phyloP scores from a whole-genome alignment of 1,284 basidiomycete genomes.

The Ustilago trichophora region DNA sequence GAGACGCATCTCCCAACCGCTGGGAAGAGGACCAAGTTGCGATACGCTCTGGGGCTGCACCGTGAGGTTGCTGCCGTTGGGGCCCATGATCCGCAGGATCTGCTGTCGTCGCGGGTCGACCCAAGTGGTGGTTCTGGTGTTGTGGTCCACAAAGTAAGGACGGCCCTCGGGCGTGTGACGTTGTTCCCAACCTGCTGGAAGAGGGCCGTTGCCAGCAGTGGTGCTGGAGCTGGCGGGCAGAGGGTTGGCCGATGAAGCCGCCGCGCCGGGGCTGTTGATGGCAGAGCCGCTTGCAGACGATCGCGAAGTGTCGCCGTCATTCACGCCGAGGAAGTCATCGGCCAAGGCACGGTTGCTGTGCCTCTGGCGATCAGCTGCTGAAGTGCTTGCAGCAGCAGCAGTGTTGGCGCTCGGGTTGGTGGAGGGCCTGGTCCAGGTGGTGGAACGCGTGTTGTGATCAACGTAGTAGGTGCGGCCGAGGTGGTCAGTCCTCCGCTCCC shows the following conservation, averaged over 20 bases:
- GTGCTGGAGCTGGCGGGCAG: slow-evolving; percentile 69
- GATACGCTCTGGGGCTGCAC: slow-evolving; percentile 82
- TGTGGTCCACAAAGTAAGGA: slow-evolving; percentile 92
- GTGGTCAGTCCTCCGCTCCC: slow-evolving; percentile 91
- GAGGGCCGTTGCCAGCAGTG: slow-evolving; percentile 79
- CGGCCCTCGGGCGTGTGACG: slow-evolving; percentile 95
- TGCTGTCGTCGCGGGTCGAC: slow-evolving; percentile 92
- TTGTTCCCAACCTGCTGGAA: slow-evolving; percentile 98
- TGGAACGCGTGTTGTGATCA: slow-evolving; percentile 85
- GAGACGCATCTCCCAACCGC: slow-evolving; percentile 96
- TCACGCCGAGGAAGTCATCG: slow-evolving; percentile 66
- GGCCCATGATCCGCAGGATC: slow-evolving; percentile 84
- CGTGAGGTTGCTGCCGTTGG: slow-evolving; percentile 79
- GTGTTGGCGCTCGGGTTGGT: slow-evolving; percentile 52
- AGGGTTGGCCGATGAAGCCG: slow-evolving; percentile 31
- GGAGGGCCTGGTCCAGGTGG: slow-evolving; percentile 81
- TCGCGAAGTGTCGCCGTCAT: slow-evolving; percentile 45
- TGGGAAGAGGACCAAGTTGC: slow-evolving; percentile 92
- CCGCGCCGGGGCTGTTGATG: slow-evolving; percentile 29
- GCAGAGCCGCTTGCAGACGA: slow-evolving; percentile 32
- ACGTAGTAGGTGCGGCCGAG: slow-evolving; percentile 84
- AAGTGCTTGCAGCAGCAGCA: slow-evolving; percentile 50
- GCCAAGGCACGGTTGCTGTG: slow-evolving; percentile 63
- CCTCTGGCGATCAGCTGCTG: slow-evolving; percentile 61
- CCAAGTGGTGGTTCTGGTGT: slow-evolving; percentile 96